These are phyloP conservation scores for Gracilaria vermiculophylla DNA, from an alignment of 23 red algal genomes.

Conservation along the genomic window DNA sequence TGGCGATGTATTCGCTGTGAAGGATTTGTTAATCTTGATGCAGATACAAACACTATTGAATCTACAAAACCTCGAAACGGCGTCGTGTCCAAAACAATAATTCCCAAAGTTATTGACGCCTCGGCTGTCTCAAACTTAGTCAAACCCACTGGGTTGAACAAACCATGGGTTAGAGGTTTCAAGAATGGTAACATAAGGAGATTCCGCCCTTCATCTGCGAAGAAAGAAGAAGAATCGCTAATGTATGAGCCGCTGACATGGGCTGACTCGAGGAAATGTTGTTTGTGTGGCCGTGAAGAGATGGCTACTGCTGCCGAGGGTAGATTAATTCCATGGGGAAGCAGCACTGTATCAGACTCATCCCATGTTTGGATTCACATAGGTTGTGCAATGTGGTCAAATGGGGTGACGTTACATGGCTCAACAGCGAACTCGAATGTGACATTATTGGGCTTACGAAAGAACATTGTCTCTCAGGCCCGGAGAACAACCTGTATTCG, in stretches of 20 bases:
- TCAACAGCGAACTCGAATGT: conserved; percentile 4
- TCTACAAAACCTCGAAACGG: background rate
- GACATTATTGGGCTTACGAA: conserved; percentile 16
- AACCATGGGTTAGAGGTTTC: background rate
- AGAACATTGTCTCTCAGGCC: conserved; percentile 27
- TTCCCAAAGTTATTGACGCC: background rate
- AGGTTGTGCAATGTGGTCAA: conserved; percentile 33
- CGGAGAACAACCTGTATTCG: conserved; percentile 7
- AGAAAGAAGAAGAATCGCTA: background rate
- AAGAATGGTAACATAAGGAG: background rate
- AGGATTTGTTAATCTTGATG: background rate
- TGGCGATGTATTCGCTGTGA: conserved; percentile 28
- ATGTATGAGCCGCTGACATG: conserved; percentile 1
- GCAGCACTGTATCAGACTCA: conserved; percentile 22
- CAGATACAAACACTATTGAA: background rate
- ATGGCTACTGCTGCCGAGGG: background rate
- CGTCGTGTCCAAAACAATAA: background rate
- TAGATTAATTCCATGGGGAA: conserved; percentile 48
- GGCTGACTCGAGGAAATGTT: conserved; percentile 30
- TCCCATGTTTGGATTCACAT: conserved; percentile 41
- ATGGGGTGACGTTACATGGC: conserved; percentile 18
- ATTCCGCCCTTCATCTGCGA: background rate
- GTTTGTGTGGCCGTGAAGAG: conserved; percentile 15
- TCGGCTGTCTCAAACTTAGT: background rate
- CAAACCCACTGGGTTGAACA: background rate